Conservation (phyloP, 163 green algal genomes). For the Chlorella variabilis region DNA sequence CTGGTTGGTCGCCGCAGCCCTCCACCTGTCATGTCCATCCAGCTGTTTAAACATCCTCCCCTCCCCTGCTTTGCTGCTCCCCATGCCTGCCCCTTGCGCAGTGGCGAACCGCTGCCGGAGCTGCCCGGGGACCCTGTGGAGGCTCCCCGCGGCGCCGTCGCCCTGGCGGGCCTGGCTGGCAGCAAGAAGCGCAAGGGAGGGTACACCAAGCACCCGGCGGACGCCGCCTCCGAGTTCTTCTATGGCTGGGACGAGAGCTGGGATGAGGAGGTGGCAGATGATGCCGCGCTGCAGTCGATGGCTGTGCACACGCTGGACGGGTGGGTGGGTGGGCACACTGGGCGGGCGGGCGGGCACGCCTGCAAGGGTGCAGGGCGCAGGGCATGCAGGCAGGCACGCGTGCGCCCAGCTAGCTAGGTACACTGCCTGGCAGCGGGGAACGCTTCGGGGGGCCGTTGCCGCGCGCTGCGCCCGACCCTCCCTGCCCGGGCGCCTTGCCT, state of each 20-base stretch:
- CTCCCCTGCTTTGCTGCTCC: no score
- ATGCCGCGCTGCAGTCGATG: not conserved
- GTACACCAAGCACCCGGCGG: not conserved
- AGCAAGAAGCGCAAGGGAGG: constrained; percentile 32
- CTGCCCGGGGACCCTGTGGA: not conserved
- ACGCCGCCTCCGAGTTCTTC: not conserved
- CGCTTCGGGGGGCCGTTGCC: no score
- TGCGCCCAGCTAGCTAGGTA: no score
- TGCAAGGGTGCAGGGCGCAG: no score
- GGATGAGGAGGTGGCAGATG: not conserved
- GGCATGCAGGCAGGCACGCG: no score
- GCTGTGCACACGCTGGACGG: constrained; percentile 16
- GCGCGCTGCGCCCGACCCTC: no score
- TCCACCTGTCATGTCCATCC: no score
- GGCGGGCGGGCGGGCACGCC: no score
- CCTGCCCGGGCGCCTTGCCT: not conserved
- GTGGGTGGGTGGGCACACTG: not conserved
- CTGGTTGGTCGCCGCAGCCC: no score
- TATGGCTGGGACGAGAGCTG: constrained; percentile 12
- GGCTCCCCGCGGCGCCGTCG: not conserved
- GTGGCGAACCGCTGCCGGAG: not conserved
- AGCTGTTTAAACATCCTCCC: no score
- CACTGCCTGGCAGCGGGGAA: no score
- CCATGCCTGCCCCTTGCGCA: constrained; percentile 5
- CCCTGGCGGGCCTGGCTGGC: not conserved